phyloP scores from a whole-genome alignment of 2,329 filamentous ascomycete species.

The Penicillium sp. region DNA sequence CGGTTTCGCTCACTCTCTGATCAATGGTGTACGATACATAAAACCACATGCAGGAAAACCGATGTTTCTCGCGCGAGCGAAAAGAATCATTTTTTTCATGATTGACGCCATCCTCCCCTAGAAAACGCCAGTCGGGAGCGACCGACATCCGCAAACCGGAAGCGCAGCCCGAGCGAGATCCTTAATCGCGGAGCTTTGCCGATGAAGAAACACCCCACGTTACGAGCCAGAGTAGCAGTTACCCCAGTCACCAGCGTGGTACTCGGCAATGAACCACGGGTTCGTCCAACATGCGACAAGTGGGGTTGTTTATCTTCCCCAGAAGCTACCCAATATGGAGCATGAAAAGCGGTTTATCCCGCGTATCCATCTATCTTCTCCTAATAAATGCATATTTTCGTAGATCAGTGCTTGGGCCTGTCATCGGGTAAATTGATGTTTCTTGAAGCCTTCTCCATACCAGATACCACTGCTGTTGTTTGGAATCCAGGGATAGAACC shows the following conservation, averaged over 20 bases:
- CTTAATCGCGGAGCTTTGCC: constrained; percentile 1
- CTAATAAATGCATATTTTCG: background rate
- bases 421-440: background rate
- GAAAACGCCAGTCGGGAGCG: background rate
- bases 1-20: background rate
- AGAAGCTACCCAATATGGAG: constrained; percentile 10
- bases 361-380: background rate
- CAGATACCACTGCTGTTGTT: constrained; percentile 4
- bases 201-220: constrained; percentile 6
- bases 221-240: constrained; percentile 14
- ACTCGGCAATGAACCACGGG: constrained; percentile 3
- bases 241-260: background rate
- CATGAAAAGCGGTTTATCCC: constrained; percentile 1
- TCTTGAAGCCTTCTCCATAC: constrained; percentile 7
- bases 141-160: background rate
- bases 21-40: background rate
- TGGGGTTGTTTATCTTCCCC: constrained; percentile 8
- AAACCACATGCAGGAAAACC: background rate
- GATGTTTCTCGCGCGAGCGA: background rate
- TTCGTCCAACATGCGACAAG: constrained; percentile 5
- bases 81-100: background rate
- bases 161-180: background rate
- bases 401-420: background rate
- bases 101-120: background rate
- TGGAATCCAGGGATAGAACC: constrained; percentile 12